Evolutionary conservation across 164 flowering plant genomes (phyloP).

Genomic region (Vitis amurensis): DNA sequence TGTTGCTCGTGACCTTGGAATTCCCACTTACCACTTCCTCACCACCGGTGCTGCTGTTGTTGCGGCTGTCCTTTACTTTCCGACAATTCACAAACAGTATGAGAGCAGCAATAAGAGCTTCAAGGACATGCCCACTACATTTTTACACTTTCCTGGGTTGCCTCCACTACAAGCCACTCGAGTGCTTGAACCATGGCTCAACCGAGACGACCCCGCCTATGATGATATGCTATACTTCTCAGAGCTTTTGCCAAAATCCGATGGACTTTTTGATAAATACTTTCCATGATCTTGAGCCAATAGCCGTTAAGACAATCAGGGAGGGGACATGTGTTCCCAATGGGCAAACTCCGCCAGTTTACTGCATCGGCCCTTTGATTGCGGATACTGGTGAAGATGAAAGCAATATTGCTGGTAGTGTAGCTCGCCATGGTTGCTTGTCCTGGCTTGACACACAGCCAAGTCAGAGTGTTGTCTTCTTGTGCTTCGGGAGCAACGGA

Average conservation of each 20-base stretch:
- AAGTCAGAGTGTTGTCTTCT: not conserved
- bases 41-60: slow-evolving; percentile 22
- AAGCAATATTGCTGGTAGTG: no score
- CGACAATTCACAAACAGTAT: slow-evolving; percentile 14
- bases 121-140: not conserved
- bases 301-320: not conserved
- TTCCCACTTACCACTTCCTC: slow-evolving; percentile 29
- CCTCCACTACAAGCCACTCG: slow-evolving; percentile 18
- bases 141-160: slow-evolving; percentile 22
- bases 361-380: slow-evolving; percentile 12
- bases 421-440: not conserved
- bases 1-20: slow-evolving; percentile 3
- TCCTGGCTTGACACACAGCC: not conserved
- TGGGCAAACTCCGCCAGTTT: not conserved
- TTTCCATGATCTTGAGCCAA: slow-evolving; percentile 5
- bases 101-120: not conserved
- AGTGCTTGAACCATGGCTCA: slow-evolving; percentile 7
- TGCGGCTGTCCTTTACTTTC: slow-evolving; percentile 14
- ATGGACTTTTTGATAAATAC: slow-evolving; percentile 12
- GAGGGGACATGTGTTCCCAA: not conserved
- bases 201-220: slow-evolving; percentile 9
- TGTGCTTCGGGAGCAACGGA: not conserved
- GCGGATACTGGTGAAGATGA: not conserved
- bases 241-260: not conserved
- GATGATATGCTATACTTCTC: slow-evolving; percentile 4